Evolutionary conservation across 2,329 filamentous ascomycete genomes (phyloP), one percentile per base, ranked within the genome.

Genomic region (Curvularia sp.): DNA sequence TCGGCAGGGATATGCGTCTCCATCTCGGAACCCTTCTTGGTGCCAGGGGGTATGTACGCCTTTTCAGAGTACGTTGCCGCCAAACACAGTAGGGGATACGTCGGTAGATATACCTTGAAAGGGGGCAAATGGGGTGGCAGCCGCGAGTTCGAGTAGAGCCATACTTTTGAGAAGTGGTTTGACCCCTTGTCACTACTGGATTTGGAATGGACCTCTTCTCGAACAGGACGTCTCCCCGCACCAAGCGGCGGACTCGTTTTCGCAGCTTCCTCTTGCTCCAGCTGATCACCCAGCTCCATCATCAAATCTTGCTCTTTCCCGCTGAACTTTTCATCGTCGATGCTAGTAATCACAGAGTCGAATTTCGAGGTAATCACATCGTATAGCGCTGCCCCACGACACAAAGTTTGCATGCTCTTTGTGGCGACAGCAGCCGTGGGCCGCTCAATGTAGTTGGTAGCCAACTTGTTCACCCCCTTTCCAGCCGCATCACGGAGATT

Each of bases 1-100:
- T 93, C 87, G 3, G 90, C 86, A 34, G 87, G 83, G 34, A 95
- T 83, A 65, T 91, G 89, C 2, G 88, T 83, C 66, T 91, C 86
- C 12, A 83, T 82, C 74, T 93, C 89, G 21, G 82, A 80, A 1
- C 82, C 80, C 1, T 84, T 84, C 0, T 79, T 78, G 0, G 91
- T 87, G 13, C 59, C 57, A 18, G 68, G 71, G 83, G 41, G 64
- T 9, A 85, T 82, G 74, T 96, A 96, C 2, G 91, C 92, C 34
- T 85, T 83, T 61, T 89, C 85, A 0, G 92, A 91, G 73, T 92
- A 93, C 60, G 89, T 86, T 0, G 92, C 91, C 2, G 92, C 92
- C 9, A 94, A 82, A 68, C 88, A 92, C 42, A 96, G 80, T 5
- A 96, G 82, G 1, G 88, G 90, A 76, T 89, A 96, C 0, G 89